Evolutionary conservation across 805 yeast species (phyloP).

Genomic region (Spathaspora boniae): DNA sequence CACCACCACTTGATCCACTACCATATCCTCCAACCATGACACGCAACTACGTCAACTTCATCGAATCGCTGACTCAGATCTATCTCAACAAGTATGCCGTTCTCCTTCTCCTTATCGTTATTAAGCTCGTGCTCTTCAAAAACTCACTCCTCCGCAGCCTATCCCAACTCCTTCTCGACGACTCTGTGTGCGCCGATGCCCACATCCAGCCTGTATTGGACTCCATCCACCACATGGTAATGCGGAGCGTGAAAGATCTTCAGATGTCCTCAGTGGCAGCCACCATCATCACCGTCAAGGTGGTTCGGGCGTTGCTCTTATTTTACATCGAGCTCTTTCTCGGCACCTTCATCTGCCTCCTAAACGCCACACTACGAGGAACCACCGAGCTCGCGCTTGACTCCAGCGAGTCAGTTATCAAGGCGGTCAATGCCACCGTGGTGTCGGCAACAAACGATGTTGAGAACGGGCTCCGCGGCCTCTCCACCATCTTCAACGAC

Average conservation of each 20-base stretch:
- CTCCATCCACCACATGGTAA: constrained; percentile 8
- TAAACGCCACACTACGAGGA: constrained; percentile 71
- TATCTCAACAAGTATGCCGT: constrained; percentile 68
- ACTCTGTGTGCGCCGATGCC: constrained; percentile 13
- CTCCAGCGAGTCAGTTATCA: constrained; percentile 62
- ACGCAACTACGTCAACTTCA: constrained; percentile 33
- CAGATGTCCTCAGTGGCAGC: constrained; percentile 38
- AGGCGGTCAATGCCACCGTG: constrained; percentile 59
- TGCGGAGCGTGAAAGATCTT: constrained; percentile 48
- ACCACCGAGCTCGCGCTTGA: constrained; percentile 70
- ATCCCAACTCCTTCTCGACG: constrained; percentile 34
- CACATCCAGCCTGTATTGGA: constrained; percentile 8
- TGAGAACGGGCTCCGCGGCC: constrained; percentile 60
- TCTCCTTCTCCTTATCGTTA: constrained; percentile 47
- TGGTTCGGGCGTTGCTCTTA: constrained; percentile 54
- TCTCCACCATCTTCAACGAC: constrained; percentile 56
- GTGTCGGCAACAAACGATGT: constrained; percentile 53
- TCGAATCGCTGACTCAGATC: constrained; percentile 58
- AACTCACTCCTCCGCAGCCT: constrained; percentile 32
- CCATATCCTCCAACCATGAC: too few species aligned
- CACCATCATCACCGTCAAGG: constrained; percentile 44
- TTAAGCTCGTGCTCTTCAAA: constrained; percentile 61
- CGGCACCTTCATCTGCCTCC: constrained; percentile 84
- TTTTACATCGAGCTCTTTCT: constrained; percentile 70
- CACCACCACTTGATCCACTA: too few species aligned